These are phyloP conservation scores for Leishmania martiniquensis DNA, from an alignment of 208 protist genomes.

Conservation along the genomic window DNA sequence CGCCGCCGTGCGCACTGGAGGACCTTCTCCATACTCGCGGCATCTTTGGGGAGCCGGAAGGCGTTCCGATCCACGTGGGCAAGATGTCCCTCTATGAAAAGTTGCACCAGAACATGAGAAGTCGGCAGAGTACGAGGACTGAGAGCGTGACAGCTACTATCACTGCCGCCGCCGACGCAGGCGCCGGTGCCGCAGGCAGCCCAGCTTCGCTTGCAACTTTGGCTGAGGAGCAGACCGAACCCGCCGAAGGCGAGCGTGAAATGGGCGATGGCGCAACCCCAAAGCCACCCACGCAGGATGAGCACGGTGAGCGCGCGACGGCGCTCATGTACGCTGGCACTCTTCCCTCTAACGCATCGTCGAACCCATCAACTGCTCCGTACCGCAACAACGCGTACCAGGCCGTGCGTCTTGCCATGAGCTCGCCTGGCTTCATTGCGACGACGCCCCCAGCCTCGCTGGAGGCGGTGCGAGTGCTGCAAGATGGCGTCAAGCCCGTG, in stretches of 20 bases:
- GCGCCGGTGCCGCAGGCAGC: neutral
- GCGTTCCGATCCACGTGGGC: constrained; percentile 18
- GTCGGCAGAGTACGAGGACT: neutral
- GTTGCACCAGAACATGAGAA: constrained; percentile 27
- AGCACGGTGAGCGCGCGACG: neutral
- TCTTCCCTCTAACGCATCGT: constrained; percentile 5
- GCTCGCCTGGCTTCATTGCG: constrained; percentile 42
- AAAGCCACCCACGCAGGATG: neutral
- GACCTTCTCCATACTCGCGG: constrained; percentile 23
- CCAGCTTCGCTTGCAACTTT: neutral
- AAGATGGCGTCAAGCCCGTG: constrained; percentile 37
- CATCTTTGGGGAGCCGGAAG: constrained; percentile 33
- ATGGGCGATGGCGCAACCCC: neutral
- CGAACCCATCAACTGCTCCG: neutral
- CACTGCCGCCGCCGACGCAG: neutral
- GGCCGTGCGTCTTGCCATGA: constrained; percentile 65
- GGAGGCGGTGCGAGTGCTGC: constrained; percentile 2
- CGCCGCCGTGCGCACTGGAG: constrained; percentile 25
- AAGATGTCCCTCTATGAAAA: constrained; percentile 41
- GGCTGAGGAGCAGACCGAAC: neutral
- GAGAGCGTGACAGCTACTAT: too few relatives aligned
- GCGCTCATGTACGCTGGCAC: neutral
- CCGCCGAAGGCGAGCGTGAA: neutral
- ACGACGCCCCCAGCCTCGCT: constrained; percentile 12
- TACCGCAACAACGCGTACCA: constrained; percentile 81